Percentiles rank a stretch among this genome's conserved stretches.
Evolutionary conservation across 768 basidiomycete genomes (phyloP).

Genomic region (Paxillus ammoniavirescens): DNA sequence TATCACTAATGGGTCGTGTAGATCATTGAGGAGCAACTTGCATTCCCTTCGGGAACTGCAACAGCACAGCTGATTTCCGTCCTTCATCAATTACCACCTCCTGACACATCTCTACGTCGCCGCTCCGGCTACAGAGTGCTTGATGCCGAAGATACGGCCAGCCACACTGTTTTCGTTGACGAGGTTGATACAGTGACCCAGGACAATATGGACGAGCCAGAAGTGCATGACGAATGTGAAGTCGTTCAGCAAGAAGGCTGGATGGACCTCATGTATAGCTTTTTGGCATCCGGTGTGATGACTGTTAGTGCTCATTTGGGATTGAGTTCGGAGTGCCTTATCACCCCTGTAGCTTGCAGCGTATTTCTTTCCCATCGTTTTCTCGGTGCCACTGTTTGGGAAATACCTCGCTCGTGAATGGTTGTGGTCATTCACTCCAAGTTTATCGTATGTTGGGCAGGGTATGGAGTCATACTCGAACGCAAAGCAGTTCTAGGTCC

Average conservation of each 20-base stretch:
- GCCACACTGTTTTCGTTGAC: background rate
- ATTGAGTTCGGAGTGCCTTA: background rate
- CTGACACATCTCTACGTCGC: slow-evolving; percentile 53
- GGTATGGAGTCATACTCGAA: slow-evolving; percentile 36
- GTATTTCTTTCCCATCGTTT: slow-evolving; percentile 88
- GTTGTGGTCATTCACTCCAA: slow-evolving; percentile 93
- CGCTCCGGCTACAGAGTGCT: slow-evolving; percentile 54
- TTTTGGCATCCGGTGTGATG: slow-evolving; percentile 66
- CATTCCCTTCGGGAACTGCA: slow-evolving; percentile 94
- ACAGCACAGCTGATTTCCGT: slow-evolving; percentile 95
- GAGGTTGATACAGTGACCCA: slow-evolving; percentile 7
- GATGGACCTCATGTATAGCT: slow-evolving; percentile 76
- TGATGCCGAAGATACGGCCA: slow-evolving; percentile 34
- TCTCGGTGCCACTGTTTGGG: slow-evolving; percentile 85
- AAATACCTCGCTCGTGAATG: slow-evolving; percentile 79
- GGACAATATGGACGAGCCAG: slow-evolving; percentile 28
- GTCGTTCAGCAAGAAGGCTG: slow-evolving; percentile 69
- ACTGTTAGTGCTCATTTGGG: slow-evolving; percentile 55
- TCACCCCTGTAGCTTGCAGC: slow-evolving; percentile 59
- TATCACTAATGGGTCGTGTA: slow-evolving; percentile 27
- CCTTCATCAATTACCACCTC: slow-evolving; percentile 73
- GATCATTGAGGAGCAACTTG: slow-evolving; percentile 92
- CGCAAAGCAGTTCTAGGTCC: background rate
- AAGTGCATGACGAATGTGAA: slow-evolving; percentile 39
- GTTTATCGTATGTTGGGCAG: slow-evolving; percentile 90